These are phyloP conservation scores for Tardiomyces depauwii DNA, from an alignment of 1,139 yeast genomes.

Conservation along the genomic window DNA sequence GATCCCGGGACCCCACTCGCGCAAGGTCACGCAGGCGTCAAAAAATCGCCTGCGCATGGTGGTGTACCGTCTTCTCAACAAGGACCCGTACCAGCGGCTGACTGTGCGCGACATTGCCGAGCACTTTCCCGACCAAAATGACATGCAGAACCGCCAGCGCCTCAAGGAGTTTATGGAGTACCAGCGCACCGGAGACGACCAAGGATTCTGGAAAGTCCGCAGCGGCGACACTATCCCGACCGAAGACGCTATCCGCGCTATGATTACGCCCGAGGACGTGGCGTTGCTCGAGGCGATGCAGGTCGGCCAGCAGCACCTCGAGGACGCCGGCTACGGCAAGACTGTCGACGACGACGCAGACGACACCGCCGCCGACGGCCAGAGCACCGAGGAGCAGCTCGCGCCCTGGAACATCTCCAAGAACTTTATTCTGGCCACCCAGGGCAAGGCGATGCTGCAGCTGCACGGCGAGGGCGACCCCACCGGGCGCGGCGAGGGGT, in stretches of 20 bases:
- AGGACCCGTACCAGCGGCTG: slow-evolving; percentile 61
- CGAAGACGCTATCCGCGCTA: slow-evolving; percentile 68
- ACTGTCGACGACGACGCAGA: slow-evolving; percentile 33
- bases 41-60: slow-evolving; percentile 90
- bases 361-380: slow-evolving; percentile 31
- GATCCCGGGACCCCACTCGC: slow-evolving; percentile 95
- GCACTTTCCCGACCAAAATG: slow-evolving; percentile 95
- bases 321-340: slow-evolving; percentile 54
- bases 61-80: slow-evolving; percentile 78
- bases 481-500: slow-evolving; percentile 82
- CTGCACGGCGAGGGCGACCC: slow-evolving; percentile 97
- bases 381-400: slow-evolving; percentile 67
- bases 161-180: slow-evolving; percentile 97
- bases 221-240: slow-evolving; percentile 59
- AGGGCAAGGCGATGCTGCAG: slow-evolving; percentile 94
- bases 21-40: slow-evolving; percentile 89
- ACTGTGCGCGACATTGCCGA: slow-evolving; percentile 80
- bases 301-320: slow-evolving; percentile 75
- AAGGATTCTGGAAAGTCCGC: slow-evolving; percentile 90
- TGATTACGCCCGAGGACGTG: slow-evolving; percentile 90
- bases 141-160: slow-evolving; percentile 93
- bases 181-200: slow-evolving; percentile 90
- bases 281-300: slow-evolving; percentile 86
- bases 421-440: slow-evolving; percentile 87
- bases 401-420: slow-evolving; percentile 92